Base-by-base conservation (phyloP, 108 stramenopile genomes). In the Stephanodiscus triporus region DNA sequence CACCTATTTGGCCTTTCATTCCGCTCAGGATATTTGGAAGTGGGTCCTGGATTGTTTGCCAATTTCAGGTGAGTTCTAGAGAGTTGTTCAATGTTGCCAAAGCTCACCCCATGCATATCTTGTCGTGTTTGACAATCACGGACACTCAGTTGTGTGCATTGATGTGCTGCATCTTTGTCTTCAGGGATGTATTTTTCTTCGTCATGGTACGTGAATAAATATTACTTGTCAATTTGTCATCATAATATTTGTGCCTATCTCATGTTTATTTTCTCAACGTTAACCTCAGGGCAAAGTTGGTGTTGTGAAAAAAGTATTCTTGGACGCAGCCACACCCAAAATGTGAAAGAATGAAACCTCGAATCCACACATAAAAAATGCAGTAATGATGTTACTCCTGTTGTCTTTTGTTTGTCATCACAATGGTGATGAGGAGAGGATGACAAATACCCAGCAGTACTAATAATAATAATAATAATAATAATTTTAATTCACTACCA, bases 141-240 rank as follows among this genome's bases (percentile, higher is more conserved):
- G 16, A 45, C 9, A 19, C 48, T 16, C 19, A 7, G 6, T 49
- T 49, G n/a, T 50, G 4, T 24, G 23, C n/a, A 22, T 0, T 9
- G 24, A 23, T 24, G 29, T n/a, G 4, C 48, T 64, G 26, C 26
- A 43, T 38, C 45, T 65, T 8, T 27, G 24, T 40, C 38, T 50
- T 9, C 19, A 76, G 94, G 34, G 91, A 95, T 77, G 83, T 73
- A 5, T 89, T 95, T 50, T 95, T 95, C 76, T 77, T 78, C 67
- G 60, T 74, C 3, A 80, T 74, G 76, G 75, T 75, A 54, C 14
- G 75, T 63, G n/a, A 20, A 68, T 55, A 20, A 43, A n/a, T 36
- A 43, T 45, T 26, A 58, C 9, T 42, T 64, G 9, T 20, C 22
- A 0, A 36, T 29, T 54, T 62, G 32, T 61, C 40, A 4, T 36